Conservation (phyloP, 1,139 yeast species). For the Blastobotrys capitulatus region DNA sequence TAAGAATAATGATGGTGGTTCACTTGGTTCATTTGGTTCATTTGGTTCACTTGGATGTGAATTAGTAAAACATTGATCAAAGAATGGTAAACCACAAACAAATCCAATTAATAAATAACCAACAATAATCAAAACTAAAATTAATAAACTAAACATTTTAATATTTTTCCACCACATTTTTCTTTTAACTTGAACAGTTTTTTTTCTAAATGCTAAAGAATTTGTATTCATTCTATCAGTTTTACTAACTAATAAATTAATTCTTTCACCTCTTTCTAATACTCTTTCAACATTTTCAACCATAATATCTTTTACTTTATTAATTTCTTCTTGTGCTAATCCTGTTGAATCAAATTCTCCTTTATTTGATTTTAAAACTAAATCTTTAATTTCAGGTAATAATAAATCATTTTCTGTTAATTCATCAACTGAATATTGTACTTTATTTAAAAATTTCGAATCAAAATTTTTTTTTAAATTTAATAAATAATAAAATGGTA, state of each 20-base stretch:
- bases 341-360: constrained; percentile 27
- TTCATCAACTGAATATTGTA: constrained; percentile 6
- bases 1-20: background rate
- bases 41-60: too few species aligned
- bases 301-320: constrained; percentile 38
- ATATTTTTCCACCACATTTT: constrained; percentile 44
- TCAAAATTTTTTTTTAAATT: constrained; percentile 27
- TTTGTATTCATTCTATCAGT: constrained; percentile 69
- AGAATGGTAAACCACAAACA: constrained; percentile 14
- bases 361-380: constrained; percentile 23
- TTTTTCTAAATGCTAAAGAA: constrained; percentile 66
- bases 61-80: constrained; percentile 8
- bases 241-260: constrained; percentile 69
- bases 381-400: constrained; percentile 18
- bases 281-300: constrained; percentile 42
- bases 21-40: too few species aligned
- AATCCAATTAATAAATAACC: constrained; percentile 11
- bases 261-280: constrained; percentile 74
- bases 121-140: constrained; percentile 6
- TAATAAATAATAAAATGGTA: constrained; percentile 31
- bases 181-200: constrained; percentile 59
- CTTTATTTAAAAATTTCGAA: constrained; percentile 14
- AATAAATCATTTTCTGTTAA: constrained; percentile 5
- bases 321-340: constrained; percentile 35
- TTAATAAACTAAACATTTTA: constrained; percentile 44